Base-by-base conservation (phyloP, 2,329 filamentous ascomycete species). In the Sporothrix phasma region DNA sequence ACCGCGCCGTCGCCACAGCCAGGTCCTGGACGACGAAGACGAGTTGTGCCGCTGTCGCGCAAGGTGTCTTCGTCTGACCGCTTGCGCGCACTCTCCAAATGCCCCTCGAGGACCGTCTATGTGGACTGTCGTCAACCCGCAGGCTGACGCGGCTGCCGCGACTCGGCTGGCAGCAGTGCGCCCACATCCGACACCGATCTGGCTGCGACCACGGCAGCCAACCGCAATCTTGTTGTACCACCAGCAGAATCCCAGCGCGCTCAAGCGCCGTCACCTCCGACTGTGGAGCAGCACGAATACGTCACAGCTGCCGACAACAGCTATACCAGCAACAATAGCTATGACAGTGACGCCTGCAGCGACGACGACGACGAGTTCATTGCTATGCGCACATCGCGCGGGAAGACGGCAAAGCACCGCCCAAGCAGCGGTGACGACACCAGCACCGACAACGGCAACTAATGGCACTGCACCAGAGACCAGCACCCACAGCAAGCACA, bases 11-110 rank as follows among this genome's bases (percentile, higher is more conserved):
- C 26, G 68, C 62, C 17, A 71, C 45, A 66, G 70, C 45, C 65
- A 73, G 8, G 69, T 71, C 19, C 69, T 73, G 17, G 71, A 73
- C 63, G 71, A 72, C 53, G 72, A 73, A 54, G 72, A 74, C 49
- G 65, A 63, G 11, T 66, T 68, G 73, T 70, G 69, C 76, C 72
- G 13, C 70, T 70, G 45, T 67, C 72, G 0, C 73, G 69, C 65
- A 75, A 73, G 56, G 71, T 76, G 7, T 76, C 74, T 2, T 75
- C 74, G 3, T 75, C 74, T 13, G 73, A 76, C 63, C 73, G 71
- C n/a, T 65, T 76, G 39, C 73, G 73, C 46, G 73, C 71, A 2
- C 69, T 76, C 8, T 72, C 74, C n/a, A 73, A 43, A 71, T 69
- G 45, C 73, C 74, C 5, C 61, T 75, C 13, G 74, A 76, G 46